phyloP scores from a whole-genome alignment of 768 basidiomycete genomes.

The Hericium alpestre region DNA sequence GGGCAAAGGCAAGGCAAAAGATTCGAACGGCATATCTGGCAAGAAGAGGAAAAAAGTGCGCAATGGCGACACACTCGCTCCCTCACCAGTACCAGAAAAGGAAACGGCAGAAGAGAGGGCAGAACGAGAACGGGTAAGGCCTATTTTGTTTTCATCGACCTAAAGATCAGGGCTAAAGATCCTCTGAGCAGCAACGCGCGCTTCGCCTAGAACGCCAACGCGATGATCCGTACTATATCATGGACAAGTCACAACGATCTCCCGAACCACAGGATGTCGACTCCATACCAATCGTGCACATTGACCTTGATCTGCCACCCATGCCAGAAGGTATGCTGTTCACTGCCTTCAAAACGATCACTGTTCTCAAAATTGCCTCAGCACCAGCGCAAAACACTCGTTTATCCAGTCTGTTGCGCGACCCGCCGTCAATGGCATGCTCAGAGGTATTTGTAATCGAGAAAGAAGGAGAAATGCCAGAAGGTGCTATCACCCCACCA shows the following conservation, averaged over 20 bases:
- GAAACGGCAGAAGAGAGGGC: conserved; percentile 46
- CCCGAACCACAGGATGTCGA: conserved; percentile 56
- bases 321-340: conserved; percentile 20
- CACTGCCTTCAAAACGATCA: not conserved
- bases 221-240: conserved; percentile 89
- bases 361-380: not conserved
- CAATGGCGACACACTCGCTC: conserved; percentile 6
- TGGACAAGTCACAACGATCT: conserved; percentile 44
- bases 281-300: conserved; percentile 78
- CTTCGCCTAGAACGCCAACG: conserved; percentile 66
- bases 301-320: conserved; percentile 59
- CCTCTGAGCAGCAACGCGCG: conserved; percentile 46
- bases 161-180: too few species aligned
- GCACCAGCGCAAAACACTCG: not conserved
- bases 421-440: not conserved
- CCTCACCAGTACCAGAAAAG: conserved; percentile 24
- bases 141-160: too few species aligned
- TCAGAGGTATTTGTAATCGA: conserved; percentile 9
- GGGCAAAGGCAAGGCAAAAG: conserved; percentile 32
- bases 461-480: conserved; percentile 13
- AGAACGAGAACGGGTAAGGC: conserved; percentile 55
- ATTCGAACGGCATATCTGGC: conserved; percentile 26
- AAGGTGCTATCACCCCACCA: conserved; percentile 3
- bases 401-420: conserved; percentile 10
- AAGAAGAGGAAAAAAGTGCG: conserved; percentile 18